phyloP scores from a whole-genome alignment of 768 basidiomycete species.

The Hericium erinaceus region DNA sequence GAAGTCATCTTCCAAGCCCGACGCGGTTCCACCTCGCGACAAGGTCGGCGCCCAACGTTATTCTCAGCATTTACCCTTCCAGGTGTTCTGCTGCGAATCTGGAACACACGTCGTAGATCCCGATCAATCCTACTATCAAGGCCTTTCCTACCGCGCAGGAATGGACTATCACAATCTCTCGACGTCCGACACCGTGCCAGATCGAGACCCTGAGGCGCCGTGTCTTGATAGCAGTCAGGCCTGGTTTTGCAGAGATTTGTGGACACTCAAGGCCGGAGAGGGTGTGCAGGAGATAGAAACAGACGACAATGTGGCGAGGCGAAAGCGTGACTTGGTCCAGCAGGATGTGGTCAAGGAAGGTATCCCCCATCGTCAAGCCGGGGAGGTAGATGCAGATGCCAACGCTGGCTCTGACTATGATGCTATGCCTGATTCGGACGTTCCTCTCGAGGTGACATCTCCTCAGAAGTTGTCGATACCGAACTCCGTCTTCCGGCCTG shows the following conservation, averaged over 20 bases:
- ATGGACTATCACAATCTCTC: slow-evolving; percentile 75
- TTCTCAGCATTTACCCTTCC: slow-evolving; percentile 89
- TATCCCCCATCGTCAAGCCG: slow-evolving; percentile 18
- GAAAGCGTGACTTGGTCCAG: slow-evolving; percentile 25
- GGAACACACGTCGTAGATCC: slow-evolving; percentile 98
- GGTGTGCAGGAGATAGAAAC: slow-evolving; percentile 49
- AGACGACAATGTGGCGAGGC: slow-evolving; percentile 9
- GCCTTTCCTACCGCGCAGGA: slow-evolving; percentile 78
- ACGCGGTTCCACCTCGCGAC: slow-evolving; percentile 90
- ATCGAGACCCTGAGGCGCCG: slow-evolving; percentile 67
- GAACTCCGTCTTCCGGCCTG: slow-evolving; percentile 81
- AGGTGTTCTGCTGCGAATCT: slow-evolving; percentile 97
- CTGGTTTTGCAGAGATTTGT: slow-evolving; percentile 96
- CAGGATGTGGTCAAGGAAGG: slow-evolving; percentile 21
- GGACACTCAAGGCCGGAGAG: slow-evolving; percentile 81
- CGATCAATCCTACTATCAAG: slow-evolving; percentile 89
- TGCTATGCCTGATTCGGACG: slow-evolving; percentile 65
- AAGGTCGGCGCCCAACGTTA: slow-evolving; percentile 73
- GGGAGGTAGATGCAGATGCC: slow-evolving; percentile 51
- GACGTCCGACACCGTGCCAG: slow-evolving; percentile 39
- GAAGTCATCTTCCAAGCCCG: slow-evolving; percentile 83
- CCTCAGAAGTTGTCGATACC: slow-evolving; percentile 52
- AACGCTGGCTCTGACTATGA: slow-evolving; percentile 86
- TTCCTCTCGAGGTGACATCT: slow-evolving; percentile 20
- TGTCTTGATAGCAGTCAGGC: slow-evolving; percentile 96